Evolutionary conservation across 2,329 filamentous ascomycete species (phyloP), one percentile per base, ranked within the genome.

Genomic region (Hansfordia pulvinata): DNA sequence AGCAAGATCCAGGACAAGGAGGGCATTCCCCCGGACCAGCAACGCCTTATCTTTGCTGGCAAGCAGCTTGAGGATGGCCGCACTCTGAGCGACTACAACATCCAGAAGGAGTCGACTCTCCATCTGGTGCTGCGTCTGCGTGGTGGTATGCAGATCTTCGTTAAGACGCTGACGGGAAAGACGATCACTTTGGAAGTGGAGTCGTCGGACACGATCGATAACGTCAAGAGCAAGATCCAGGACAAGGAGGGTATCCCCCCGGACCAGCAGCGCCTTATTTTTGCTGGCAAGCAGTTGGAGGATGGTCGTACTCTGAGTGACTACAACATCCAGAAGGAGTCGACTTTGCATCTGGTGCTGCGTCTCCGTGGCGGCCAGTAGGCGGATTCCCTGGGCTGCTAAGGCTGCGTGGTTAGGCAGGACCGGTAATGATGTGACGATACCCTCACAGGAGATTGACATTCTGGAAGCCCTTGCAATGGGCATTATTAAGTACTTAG

Each of bases 41-140:
- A 93, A 58, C 84, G 86, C 44, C 61, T 93, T 9, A 93, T 93
- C 49, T 93, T 93, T 37, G 84, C 85, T 25, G 85, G 85, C 32
- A 93, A 93, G 71, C 84, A 93, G 55, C 60, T 93, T 2, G 84
- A 93, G 52, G 85, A 94, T 42, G 86, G 86, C 25, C 81, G 86
- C 13, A 94, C 86, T 1, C 64, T 94, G 1, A 79, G 73, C 26
- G 88, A 94, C 52, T 94, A 94, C 73, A 94, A 94, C 63, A 94
- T 94, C 24, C 88, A 96, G 55, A 88, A 88, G 61, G 82, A 88
- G 49, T 81, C 75, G 1, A 88, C 82, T 1, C 66, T 88, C 2
- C 81, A 88, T 51, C 51, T 88, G 30, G 81, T 88, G 24, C 74
- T 88, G 14, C 76, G 81, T 49, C 72, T 88, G 5, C 78, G 80